Conservation (phyloP, 2,329 filamentous ascomycete genomes). For the Grosmannia huntii region DNA sequence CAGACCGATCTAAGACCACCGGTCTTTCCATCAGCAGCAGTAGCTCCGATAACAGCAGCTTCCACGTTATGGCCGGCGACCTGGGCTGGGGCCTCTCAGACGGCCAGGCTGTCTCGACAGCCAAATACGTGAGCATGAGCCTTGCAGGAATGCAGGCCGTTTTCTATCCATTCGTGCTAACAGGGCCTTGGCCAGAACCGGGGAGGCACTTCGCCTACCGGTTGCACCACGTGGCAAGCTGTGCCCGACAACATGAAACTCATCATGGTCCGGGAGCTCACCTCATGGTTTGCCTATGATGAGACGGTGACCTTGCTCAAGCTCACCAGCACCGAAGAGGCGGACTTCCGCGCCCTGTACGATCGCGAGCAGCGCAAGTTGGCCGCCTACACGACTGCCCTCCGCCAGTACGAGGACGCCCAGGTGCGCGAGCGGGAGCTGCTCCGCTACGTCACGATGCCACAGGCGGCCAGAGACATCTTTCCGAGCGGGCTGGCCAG, state of each 20-base stretch:
- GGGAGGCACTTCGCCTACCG: not conserved
- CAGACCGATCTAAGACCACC: not conserved
- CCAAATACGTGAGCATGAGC: not conserved
- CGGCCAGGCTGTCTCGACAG: not conserved
- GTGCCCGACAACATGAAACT: constrained; percentile 10
- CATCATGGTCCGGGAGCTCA: constrained; percentile 10
- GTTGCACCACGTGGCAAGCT: constrained; percentile 1
- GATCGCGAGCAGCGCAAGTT: constrained; percentile 1
- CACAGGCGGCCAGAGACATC: not conserved
- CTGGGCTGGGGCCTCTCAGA: not conserved
- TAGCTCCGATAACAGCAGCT: not conserved
- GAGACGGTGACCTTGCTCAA: not conserved
- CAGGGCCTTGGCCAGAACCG: not conserved
- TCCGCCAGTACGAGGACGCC: not conserved
- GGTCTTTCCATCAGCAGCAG: not conserved
- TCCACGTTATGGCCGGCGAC: not conserved
- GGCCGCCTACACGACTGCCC: not conserved
- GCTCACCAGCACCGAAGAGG: constrained; percentile 2
- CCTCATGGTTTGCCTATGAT: not conserved
- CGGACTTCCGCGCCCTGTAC: constrained; percentile 7
- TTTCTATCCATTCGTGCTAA: not conserved
- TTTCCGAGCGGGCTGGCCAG: not conserved
- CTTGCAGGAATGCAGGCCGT: too few relatives aligned
- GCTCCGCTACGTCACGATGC: not conserved
- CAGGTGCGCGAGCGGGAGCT: not conserved